Percentiles rank a stretch among this genome's conserved stretches.
These are phyloP conservation scores for Phoma sp. DNA, from an alignment of 2,329 filamentous ascomycete species.

Conservation along the genomic window DNA sequence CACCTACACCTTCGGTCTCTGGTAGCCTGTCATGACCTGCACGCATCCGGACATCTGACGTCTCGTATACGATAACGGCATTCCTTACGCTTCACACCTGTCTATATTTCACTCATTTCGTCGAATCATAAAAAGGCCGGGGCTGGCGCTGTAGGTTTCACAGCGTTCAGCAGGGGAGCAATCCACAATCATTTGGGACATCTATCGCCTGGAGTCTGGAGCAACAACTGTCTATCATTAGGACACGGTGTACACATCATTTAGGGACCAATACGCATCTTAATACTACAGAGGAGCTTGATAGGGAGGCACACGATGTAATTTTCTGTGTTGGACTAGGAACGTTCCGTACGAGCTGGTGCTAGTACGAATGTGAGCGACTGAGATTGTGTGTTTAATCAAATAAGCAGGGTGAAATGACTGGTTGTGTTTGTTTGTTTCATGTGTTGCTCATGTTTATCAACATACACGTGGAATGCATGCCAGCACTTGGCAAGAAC, in stretches of 20 bases:
- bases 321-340: constrained; percentile 16
- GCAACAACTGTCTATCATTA: constrained; percentile 5
- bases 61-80: constrained; percentile 29
- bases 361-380: constrained; percentile 2
- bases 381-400: not conserved
- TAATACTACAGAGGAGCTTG: constrained; percentile 18
- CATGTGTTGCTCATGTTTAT: not conserved
- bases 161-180: constrained; percentile 20
- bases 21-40: constrained; percentile 26
- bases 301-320: constrained; percentile 12
- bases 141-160: constrained; percentile 20
- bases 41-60: constrained; percentile 10
- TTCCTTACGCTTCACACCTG: constrained; percentile 29
- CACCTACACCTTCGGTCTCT: constrained; percentile 53
- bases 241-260: not conserved
- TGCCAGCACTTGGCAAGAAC: constrained; percentile 30
- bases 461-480: constrained; percentile 10
- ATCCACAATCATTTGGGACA: constrained; percentile 20
- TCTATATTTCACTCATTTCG: constrained; percentile 30
- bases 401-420: not conserved
- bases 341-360: not conserved
- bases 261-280: constrained; percentile 16
- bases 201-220: constrained; percentile 24
- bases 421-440: not conserved
- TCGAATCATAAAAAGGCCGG: constrained; percentile 21